These are phyloP conservation scores for Wallacemonas sp. DNA, from an alignment of 208 protist species.

Conservation along the genomic window DNA sequence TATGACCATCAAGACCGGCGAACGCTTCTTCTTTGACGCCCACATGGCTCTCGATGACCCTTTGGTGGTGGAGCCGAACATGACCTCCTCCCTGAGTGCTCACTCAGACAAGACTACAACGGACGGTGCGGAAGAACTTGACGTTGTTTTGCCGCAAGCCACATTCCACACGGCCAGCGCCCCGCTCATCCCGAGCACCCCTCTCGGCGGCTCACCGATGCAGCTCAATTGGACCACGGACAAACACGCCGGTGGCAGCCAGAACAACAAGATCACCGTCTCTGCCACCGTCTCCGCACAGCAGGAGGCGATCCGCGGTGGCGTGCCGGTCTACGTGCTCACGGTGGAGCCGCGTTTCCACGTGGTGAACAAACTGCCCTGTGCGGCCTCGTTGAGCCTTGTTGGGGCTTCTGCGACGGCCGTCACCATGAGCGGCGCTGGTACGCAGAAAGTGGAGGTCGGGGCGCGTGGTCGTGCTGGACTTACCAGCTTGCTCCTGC, in stretches of 20 bases:
- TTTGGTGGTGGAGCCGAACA: conserved; percentile 51
- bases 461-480: conserved; percentile 1
- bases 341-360: conserved; percentile 59
- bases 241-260: not conserved
- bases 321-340: conserved; percentile 68
- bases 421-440: conserved; percentile 19
- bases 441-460: conserved; percentile 13
- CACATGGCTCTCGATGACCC: conserved; percentile 38
- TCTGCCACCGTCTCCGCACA: conserved; percentile 29
- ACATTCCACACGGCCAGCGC: not conserved
- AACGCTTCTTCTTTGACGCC: conserved; percentile 56
- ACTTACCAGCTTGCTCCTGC: conserved; percentile 1
- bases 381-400: conserved; percentile 45
- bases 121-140: not conserved
- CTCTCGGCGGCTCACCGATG: conserved; percentile 1
- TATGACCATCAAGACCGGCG: conserved; percentile 35
- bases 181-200: not conserved
- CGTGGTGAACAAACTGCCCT: conserved; percentile 78
- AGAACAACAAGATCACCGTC: not conserved
- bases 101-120: too few relatives aligned
- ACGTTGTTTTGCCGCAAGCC: not conserved
- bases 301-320: conserved; percentile 65
- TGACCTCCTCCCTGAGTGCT: conserved; percentile 21
- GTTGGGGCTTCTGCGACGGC: conserved; percentile 20
- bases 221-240: conserved; percentile 1